phyloP scores from a whole-genome alignment of 352 stramenopile genomes.

The Achlya hypogyna region DNA sequence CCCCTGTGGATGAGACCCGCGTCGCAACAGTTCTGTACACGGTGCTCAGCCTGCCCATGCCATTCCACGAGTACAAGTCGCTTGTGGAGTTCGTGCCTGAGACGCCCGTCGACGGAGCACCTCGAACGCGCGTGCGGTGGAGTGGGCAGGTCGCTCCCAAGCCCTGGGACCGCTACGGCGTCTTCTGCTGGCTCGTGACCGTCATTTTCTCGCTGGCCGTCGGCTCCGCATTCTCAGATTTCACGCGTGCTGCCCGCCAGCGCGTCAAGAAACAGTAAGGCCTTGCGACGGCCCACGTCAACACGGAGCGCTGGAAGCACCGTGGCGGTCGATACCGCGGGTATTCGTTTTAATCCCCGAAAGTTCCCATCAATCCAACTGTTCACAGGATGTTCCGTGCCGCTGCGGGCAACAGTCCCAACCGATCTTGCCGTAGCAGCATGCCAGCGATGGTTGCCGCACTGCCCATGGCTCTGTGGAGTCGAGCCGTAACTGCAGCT shows the following conservation, averaged over 20 bases:
- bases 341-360: too few relatives aligned
- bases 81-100: conserved; percentile 4
- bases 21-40: conserved; percentile 2
- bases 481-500: too few relatives aligned
- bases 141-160: conserved; percentile 7
- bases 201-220: conserved; percentile 2
- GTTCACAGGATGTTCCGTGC: too few relatives aligned
- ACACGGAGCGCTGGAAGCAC: too few relatives aligned
- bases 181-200: not conserved
- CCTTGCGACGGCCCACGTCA: too few relatives aligned
- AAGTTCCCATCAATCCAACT: too few relatives aligned
- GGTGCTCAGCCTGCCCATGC: not conserved
- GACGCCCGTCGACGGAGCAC: not conserved
- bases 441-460: too few relatives aligned
- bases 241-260: too few relatives aligned
- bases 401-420: too few relatives aligned
- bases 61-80: conserved; percentile 8
- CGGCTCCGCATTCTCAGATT: not conserved
- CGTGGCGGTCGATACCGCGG: too few relatives aligned
- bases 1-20: not conserved
- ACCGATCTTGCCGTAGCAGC: too few relatives aligned
- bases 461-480: too few relatives aligned
- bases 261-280: not conserved
- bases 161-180: not conserved
- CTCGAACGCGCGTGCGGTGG: conserved; percentile 5